Conservation (phyloP, 2,329 filamentous ascomycete genomes). For the Chaetoscypha palmicola region DNA sequence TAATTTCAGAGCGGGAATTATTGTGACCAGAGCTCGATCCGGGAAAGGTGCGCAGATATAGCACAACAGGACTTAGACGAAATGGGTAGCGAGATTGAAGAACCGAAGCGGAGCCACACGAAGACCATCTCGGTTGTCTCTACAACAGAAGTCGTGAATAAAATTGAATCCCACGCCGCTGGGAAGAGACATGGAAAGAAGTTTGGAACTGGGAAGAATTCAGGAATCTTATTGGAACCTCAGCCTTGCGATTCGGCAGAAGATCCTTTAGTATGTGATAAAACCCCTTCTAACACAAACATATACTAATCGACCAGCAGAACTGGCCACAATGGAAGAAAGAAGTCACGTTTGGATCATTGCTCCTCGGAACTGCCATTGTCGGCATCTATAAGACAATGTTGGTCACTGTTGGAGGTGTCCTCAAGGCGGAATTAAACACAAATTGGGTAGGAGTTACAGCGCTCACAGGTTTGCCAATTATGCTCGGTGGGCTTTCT, state of each 20-base stretch:
- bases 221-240: slow-evolving; percentile 32
- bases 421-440: slow-evolving; percentile 37
- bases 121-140: slow-evolving; percentile 8
- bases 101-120: slow-evolving; percentile 5
- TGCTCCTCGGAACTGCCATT: slow-evolving; percentile 42
- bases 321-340: slow-evolving; percentile 53
- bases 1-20: too few relatives aligned
- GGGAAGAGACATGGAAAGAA: slow-evolving; percentile 1
- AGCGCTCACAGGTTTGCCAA: slow-evolving; percentile 45
- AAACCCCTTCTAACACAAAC: neutral
- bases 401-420: slow-evolving; percentile 41
- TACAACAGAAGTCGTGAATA: slow-evolving; percentile 1
- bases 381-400: slow-evolving; percentile 48
- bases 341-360: slow-evolving; percentile 40
- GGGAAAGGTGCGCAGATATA: neutral
- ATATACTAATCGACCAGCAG: slow-evolving; percentile 29
- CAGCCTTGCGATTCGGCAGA: slow-evolving; percentile 48
- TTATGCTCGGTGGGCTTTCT: slow-evolving; percentile 42
- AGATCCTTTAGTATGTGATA: slow-evolving; percentile 44
- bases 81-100: slow-evolving; percentile 4
- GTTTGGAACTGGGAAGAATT: slow-evolving; percentile 5
- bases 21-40: neutral
- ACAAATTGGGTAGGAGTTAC: slow-evolving; percentile 42
- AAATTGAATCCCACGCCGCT: neutral
- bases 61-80: neutral